Base-by-base conservation (phyloP, 1,139 yeast genomes). In the Hansenula sp. region DNA sequence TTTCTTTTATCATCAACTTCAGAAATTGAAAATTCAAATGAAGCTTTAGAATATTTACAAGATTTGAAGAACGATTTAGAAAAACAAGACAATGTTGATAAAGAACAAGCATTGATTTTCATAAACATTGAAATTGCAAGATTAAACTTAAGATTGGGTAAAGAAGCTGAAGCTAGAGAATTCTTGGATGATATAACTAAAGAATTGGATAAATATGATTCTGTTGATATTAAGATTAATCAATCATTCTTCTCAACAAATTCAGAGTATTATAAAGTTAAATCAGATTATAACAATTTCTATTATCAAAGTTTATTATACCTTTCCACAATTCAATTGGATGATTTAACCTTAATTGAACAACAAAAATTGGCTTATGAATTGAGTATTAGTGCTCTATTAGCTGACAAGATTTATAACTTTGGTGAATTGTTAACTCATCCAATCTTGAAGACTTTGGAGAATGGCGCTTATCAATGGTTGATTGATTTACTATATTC, bases 381-480 rank as follows among this genome's bases (percentile, higher is more conserved):
- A 54, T 75, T 93, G 57, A 77, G 95, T 48, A 75, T 90, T 42
- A 83, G 96, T 36, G 99, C 98, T 0, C 71, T 93, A 50, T 72
- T 93, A 54, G 99, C 98, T 39, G 96, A 90, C 59, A 83, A 81
- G 61, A 87, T 93, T 54, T 94, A 90, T 72, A 93, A 91, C 68
- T 93, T 93, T 66, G 99, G 99, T 42, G 99, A 94, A 67, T 77
- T 93, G 53, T 76, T 93, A 48, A 79, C 90, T 61, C 98, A 93
- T 63, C 96, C 95, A 41, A 82, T 91, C 44, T 76, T 93, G 63
- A 65, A 73, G 41, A 70, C 76, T 38, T 72, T 86, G 43, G 65
- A 74, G 37, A 65, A 64, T 29, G 70, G 70, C 45, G 68, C 77
- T 36, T 82, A 80, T 60, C 66, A 70, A 43, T 91, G 97, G 96